A percentile compares a stretch with the other conserved stretches of the same genome.
These are phyloP conservation scores for Eutrema salsugineum DNA, from an alignment of 441 rosid genomes.

Conservation along the genomic window DNA sequence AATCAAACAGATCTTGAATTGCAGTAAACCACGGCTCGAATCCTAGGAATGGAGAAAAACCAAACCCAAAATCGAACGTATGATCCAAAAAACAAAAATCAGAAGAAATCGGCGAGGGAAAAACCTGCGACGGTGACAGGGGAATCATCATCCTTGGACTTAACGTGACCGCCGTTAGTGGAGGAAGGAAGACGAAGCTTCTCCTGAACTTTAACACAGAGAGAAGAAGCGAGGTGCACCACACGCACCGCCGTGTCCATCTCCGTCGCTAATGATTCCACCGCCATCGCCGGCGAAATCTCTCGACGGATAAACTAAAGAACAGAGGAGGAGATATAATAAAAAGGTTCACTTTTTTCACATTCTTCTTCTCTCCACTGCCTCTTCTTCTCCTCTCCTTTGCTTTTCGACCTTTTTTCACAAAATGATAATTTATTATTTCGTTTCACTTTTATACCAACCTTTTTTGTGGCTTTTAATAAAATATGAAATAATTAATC, in stretches of 20 bases:
- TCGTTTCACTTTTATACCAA: neutral
- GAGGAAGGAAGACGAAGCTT: conserved; percentile 44
- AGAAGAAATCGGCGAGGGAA: neutral
- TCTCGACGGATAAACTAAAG: neutral
- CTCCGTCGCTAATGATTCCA: conserved; percentile 40
- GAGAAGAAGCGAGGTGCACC: conserved; percentile 77
- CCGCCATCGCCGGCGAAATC: conserved; percentile 41
- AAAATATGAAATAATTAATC: neutral
- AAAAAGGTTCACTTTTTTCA: conserved; percentile 4
- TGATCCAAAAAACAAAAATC: neutral
- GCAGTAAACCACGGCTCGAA: neutral
- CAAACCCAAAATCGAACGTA: neutral
- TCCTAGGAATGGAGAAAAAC: neutral
- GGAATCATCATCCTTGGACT: conserved; percentile 83
- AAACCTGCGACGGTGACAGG: conserved; percentile 89
- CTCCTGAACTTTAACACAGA: conserved; percentile 76
- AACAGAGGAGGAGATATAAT: neutral
- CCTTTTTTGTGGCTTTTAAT: neutral
- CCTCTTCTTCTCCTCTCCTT: conserved; percentile 6
- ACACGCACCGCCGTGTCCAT: conserved; percentile 74
- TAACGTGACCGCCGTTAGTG: conserved; percentile 34
- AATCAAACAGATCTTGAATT: conserved; percentile 18
- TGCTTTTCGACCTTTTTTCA: neutral
- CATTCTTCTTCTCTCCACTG: conserved; percentile 5
- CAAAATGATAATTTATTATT: neutral